phyloP scores from a whole-genome alignment of 352 stramenopile genomes.

The Globisporangium paddicum region DNA sequence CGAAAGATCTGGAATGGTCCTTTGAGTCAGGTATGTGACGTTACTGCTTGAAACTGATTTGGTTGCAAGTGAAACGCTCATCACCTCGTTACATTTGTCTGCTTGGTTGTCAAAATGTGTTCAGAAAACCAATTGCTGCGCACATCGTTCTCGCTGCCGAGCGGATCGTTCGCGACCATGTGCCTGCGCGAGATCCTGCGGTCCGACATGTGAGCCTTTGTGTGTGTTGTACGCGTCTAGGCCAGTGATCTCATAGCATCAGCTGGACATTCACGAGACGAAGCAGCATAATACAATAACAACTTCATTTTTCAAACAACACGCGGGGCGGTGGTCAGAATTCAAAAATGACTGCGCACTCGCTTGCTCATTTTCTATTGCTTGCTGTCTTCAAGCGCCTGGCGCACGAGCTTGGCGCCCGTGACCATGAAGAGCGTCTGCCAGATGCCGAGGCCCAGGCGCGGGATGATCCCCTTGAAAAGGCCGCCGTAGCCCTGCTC shows the following conservation, averaged over 20 bases:
- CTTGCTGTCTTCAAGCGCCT: constrained; percentile 68
- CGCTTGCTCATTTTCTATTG: constrained; percentile 21
- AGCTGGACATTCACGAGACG: not conserved
- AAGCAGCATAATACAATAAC: constrained; percentile 1
- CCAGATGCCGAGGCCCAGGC: constrained; percentile 84
- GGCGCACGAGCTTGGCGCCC: constrained; percentile 86
- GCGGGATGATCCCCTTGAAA: constrained; percentile 90
- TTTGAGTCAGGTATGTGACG: constrained; percentile 18
- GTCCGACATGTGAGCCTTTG: constrained; percentile 26
- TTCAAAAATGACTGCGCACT: not conserved
- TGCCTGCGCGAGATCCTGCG: constrained; percentile 65
- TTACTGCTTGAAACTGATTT: constrained; percentile 9
- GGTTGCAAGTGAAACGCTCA: too few species aligned
- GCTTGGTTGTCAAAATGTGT: not conserved
- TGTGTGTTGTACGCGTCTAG: not conserved
- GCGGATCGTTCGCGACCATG: constrained; percentile 76
- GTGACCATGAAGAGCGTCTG: constrained; percentile 93
- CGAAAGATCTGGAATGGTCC: constrained; percentile 38
- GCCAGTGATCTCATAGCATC: not conserved
- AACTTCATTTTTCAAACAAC: constrained; percentile 2
- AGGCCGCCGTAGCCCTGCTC: constrained; percentile 79
- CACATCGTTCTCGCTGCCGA: constrained; percentile 55
- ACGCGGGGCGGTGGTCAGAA: not conserved
- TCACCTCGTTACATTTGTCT: not conserved
- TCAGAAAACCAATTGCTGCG: constrained; percentile 9